Conservation (phyloP, 2,329 filamentous ascomycete species). For the Trichoderma atrobrunneum region DNA sequence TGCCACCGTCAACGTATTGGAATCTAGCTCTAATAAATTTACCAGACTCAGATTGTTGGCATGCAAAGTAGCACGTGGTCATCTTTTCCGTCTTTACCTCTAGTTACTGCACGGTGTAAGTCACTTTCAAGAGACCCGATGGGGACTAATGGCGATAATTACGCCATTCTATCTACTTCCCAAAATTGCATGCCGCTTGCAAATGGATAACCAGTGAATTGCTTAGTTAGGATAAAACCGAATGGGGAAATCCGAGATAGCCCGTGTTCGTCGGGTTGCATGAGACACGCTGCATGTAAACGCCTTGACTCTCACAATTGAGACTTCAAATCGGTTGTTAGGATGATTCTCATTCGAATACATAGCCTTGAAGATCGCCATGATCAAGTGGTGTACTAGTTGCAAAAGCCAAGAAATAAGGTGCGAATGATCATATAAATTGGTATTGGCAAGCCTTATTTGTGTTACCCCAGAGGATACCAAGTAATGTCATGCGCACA, state of each 20-base stretch:
- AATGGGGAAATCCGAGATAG: background rate
- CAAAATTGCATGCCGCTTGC: background rate
- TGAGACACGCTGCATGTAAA: background rate
- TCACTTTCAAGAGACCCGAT: background rate
- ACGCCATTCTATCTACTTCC: background rate
- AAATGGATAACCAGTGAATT: background rate
- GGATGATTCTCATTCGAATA: background rate
- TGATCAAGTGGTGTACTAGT: background rate
- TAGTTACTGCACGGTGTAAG: background rate
- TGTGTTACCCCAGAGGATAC: background rate
- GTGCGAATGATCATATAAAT: background rate
- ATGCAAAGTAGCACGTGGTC: rapidly evolving
- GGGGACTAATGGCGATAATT: background rate
- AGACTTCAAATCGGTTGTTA: background rate
- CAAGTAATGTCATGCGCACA: background rate
- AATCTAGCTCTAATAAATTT: background rate
- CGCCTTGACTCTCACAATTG: background rate
- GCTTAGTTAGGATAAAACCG: background rate
- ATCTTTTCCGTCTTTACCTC: background rate
- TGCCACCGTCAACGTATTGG: background rate
- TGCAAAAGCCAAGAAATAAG: background rate
- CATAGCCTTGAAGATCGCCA: background rate
- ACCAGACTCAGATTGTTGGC: background rate
- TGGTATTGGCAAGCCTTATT: background rate
- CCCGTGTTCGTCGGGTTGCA: background rate